Percentiles rank a stretch among this genome's conserved stretches.
Conservation (phyloP, 2,329 filamentous ascomycete genomes). For the Parastagonospora avenae region DNA sequence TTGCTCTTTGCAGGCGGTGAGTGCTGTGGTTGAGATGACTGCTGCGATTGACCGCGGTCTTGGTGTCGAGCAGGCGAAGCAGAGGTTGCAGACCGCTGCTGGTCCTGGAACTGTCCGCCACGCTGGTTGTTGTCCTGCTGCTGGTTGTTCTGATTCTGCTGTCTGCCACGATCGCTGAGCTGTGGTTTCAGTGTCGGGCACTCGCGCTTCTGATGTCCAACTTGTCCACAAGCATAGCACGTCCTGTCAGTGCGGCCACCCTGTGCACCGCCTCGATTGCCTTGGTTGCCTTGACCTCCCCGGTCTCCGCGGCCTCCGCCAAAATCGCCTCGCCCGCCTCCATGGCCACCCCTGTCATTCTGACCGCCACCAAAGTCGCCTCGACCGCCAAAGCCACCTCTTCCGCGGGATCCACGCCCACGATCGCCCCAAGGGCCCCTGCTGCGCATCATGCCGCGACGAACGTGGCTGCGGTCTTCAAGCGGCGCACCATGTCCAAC, state of each 20-base stretch:
- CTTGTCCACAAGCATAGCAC: conserved; percentile 7
- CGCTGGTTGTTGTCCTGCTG: conserved; percentile 27
- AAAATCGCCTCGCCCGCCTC: conserved; percentile 30
- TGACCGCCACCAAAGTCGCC: conserved; percentile 35
- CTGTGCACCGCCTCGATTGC: conserved; percentile 13
- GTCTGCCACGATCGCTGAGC: conserved; percentile 24
- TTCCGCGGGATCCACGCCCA: conserved; percentile 43
- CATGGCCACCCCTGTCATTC: conserved; percentile 27
- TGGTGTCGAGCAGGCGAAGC: conserved; percentile 32
- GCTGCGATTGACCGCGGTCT: conserved; percentile 22
- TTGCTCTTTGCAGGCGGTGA: conserved; percentile 26
- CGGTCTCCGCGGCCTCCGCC: conserved; percentile 33
- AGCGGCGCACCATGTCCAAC: conserved; percentile 48
- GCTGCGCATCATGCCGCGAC: conserved; percentile 40
- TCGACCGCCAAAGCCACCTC: conserved; percentile 33
- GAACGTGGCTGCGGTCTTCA: conserved; percentile 44
- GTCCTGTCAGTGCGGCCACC: conserved; percentile 5
- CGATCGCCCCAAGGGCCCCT: conserved; percentile 43
- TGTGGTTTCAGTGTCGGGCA: conserved; percentile 24
- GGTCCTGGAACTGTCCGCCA: conserved; percentile 30
- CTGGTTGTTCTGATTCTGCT: conserved; percentile 24
- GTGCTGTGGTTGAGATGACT: conserved; percentile 21
- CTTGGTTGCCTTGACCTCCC: conserved; percentile 18
- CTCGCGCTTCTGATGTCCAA: conserved; percentile 24
- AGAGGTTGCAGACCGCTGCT: conserved; percentile 25